These are phyloP conservation scores for Tetrapyrgos nigripes DNA, from an alignment of 1,284 basidiomycete genomes.

Conservation along the genomic window DNA sequence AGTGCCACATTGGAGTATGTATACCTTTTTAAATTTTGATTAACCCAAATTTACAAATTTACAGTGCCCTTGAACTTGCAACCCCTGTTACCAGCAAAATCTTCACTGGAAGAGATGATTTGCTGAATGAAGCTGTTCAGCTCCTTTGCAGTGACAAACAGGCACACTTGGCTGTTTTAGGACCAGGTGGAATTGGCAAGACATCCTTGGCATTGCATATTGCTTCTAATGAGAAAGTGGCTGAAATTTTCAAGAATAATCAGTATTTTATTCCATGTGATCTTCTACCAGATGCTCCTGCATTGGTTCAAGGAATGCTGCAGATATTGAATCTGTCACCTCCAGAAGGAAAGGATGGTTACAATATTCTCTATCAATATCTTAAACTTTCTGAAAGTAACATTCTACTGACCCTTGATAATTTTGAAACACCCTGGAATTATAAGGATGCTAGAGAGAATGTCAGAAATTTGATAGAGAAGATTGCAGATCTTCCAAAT, in stretches of 20 bases:
- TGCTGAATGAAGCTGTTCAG: not conserved
- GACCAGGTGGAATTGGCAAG: constrained; percentile 6
- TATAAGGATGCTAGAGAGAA: not conserved
- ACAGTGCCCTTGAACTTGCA: not conserved
- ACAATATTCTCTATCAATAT: not conserved
- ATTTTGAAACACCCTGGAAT: constrained; percentile 9
- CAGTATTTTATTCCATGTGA: constrained; percentile 1
- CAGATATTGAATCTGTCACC: not conserved
- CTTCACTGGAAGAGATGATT: not conserved
- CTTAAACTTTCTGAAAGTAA: not conserved
- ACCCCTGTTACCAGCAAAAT: not conserved
- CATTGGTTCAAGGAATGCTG: not conserved
- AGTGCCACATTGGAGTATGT: too few relatives aligned
- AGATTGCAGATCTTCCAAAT: not conserved
- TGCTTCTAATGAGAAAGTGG: not conserved
- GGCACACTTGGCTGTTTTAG: not conserved
- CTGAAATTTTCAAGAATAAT: not conserved
- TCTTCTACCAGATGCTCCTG: not conserved
- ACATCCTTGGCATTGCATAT: constrained; percentile 3
- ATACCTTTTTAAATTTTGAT: too few relatives aligned
- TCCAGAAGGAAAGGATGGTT: not conserved
- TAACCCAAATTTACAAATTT: too few relatives aligned
- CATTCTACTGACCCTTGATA: not conserved
- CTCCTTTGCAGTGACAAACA: not conserved
- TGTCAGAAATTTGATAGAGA: not conserved